Evolutionary conservation across 352 stramenopile species (phyloP), one percentile per base, ranked within the genome.

Genomic region (Thraustotheca clavata): DNA sequence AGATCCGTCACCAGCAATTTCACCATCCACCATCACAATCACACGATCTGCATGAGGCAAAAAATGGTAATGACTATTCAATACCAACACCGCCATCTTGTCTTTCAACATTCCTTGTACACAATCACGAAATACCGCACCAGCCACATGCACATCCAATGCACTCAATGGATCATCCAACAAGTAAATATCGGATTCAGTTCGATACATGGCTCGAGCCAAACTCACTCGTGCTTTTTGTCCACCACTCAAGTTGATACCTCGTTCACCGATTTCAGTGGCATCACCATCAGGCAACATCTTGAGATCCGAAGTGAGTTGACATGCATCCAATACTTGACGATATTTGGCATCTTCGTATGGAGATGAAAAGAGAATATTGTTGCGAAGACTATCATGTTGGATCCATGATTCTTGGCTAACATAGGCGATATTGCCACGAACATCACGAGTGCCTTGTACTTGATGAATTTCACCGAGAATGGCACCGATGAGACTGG

Each of bases 231-330:
- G 79, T 26, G 80, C 79, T 62, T 92, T 94, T 57, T 96, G 87
- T 3, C 87, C 87, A 12, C 87, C 87, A 50, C 76, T 89, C 9
- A 96, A 55, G 60, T 91, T 96, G 61, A 95, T 87, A 1, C 88
- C 88, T 4, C 83, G 71, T 60, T 88, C 78, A 35, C 79, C 79
- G 38, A 88, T 86, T 62, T 82, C 73, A 31, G 77, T 92, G 43
- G 76, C 39, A 54, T 95, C 87, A 31, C 88, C 87, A 41, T 80
- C 82, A 4, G 93, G 85, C 31, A 98, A 71, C 39, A 97, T 80
- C 39, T 74, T 72, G 27, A 98, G 68, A 67, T 98, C 96, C 49
- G 91, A 83, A 18, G 74, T 70, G 24, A 98, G 74, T 24, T 89
- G 80, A 59, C 89, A 97, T 14, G 77, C 75, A 33, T 71, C 71